Evolutionary conservation across 164 flowering plant genomes (phyloP), one percentile per base, ranked within the genome.

Genomic region (Annona squamosa): DNA sequence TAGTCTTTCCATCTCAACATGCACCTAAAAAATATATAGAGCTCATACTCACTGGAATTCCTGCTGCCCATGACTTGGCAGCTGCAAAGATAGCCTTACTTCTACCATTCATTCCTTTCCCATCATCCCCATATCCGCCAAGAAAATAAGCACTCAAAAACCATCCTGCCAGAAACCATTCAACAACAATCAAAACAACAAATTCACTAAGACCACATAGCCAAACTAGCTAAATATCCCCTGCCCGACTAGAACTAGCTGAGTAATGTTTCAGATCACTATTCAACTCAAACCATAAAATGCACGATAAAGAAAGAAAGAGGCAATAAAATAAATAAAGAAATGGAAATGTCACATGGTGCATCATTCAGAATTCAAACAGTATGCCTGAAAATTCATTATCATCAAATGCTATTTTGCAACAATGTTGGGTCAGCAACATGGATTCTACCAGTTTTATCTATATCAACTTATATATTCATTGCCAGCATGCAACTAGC

Each of bases 121-220:
- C 98, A 77, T 95, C 97, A 65, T 87, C 89, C n/a, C 85, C 83
- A 76, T 84, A 95, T 47, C 97, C 98, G 19, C 99, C 99, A 41
- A 93, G 89, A 76, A 95, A 93, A 75, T 95, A 91, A 42, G 97
- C 96, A 77, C 97, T 77, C 74, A 95, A 76, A 75, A 93, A 87
- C 98, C 98, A 95, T 37, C 98, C 99, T 95, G 77, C 48, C 65
- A 71, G 13, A 52, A 78, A 56, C 42, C 73, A 74, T 46, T 67
- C 37, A 52, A 71, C 66, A 45, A n/a, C 56, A 45, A 43, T 69
- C 42, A 68, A 44, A 62, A 70, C 46, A 37, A 45, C 59, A 73
- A 46, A 17, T 41, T 71, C 61, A 18, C 61, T 26, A 67, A 61
- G 4, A 4, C 7, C 70, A 63, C 10, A 71, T 42, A 16, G 17